Evolutionary conservation across 2,329 filamentous ascomycete species (phyloP), one percentile per base, ranked within the genome.

Genomic region (Cladosporium halotolerans): DNA sequence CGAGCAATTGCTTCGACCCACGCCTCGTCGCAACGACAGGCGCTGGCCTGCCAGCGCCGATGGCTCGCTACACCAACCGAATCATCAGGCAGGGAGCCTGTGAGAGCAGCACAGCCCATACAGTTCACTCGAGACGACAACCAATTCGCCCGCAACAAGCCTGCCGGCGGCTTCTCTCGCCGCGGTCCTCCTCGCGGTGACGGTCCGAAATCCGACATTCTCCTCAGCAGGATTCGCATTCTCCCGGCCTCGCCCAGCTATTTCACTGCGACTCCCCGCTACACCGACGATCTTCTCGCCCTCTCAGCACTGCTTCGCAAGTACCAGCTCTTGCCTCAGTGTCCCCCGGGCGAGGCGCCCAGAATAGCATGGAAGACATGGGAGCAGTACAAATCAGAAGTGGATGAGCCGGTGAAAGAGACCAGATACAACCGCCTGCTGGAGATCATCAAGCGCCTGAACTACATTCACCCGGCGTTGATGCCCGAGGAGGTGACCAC

Each of bases 161-260:
- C 41, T 32, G 33, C 34, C 36, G 32, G 40, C 14, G 28, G 36
- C 18, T 45, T 46, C 42, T 45, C 44, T 13, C 33, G 50, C 28
- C 13, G 7, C 11, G 49, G 49, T 19, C 44, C 52, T 48, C 23
- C 39, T 28, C 13, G 18, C 7, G 16, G 14, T 19, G 32, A 11
- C 32, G 28, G 32, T 16, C 28, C 13, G 18, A n/a, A 8, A 31
- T 6, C 10, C 32, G 42, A 55, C 13, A 57, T 54, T 23, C 42
- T 67, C 3, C 62, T 75, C 40, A 56, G 60, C 44, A 67, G 62
- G 19, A 62, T 88, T 50, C 88, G 93, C 60, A 76, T 95, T 18
- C 76, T 96, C 34, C 93, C 93, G 16, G 79, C 80, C 23, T 96
- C 91, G 34, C 85, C 89, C 2, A 93, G 92, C n/a, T 99, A 99